These are phyloP conservation scores for Stellera chamaejasme DNA, from an alignment of 345 rosid genomes.

Conservation along the genomic window DNA sequence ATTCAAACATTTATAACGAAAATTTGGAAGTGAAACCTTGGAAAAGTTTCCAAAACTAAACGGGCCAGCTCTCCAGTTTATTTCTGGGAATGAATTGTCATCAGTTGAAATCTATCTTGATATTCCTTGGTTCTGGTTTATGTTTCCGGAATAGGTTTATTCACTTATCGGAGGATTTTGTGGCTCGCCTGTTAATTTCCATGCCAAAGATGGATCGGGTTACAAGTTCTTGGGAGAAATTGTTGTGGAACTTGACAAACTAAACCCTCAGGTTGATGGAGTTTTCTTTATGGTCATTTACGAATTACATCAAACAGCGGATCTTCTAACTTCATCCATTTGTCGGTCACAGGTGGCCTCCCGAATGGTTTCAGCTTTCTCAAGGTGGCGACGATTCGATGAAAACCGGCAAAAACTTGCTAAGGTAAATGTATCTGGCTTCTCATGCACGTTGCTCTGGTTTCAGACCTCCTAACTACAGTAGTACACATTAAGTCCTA, in stretches of 20 bases:
- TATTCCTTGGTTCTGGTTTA: neutral
- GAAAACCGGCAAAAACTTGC: constrained; percentile 77
- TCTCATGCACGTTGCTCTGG: neutral
- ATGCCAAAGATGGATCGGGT: constrained; percentile 94
- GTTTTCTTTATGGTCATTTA: neutral
- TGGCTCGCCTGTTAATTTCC: constrained; percentile 84
- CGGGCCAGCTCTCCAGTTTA: neutral
- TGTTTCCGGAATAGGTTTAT: constrained; percentile 41
- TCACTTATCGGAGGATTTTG: constrained; percentile 85
- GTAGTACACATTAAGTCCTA: neutral
- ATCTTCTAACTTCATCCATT: neutral
- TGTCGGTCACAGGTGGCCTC: constrained; percentile 63
- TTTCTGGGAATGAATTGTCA: neutral
- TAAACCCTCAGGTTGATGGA: constrained; percentile 77
- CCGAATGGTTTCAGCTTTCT: constrained; percentile 92
- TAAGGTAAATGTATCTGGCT: constrained; percentile 39
- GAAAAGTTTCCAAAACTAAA: too few relatives aligned
- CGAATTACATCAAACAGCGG: neutral
- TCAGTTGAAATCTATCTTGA: too few relatives aligned
- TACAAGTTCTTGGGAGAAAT: constrained; percentile 91
- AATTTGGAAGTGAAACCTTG: too few relatives aligned
- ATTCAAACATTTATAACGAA: too few relatives aligned
- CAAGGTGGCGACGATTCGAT: constrained; percentile 94
- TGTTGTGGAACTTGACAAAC: constrained; percentile 80
- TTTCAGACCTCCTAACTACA: neutral